These are phyloP conservation scores for Phaffomyces opuntiae DNA, from an alignment of 805 yeast species.

Conservation along the genomic window DNA sequence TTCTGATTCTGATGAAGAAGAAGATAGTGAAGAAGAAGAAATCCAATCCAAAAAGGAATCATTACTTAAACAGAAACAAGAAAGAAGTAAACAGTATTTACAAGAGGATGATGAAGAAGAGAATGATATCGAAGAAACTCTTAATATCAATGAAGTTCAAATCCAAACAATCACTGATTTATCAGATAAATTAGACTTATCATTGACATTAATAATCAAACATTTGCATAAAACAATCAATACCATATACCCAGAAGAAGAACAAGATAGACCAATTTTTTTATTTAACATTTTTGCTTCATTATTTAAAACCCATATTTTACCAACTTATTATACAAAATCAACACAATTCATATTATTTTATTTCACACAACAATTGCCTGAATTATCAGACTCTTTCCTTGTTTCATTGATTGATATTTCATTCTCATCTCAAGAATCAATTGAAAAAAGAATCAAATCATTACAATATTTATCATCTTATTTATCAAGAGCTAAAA, in stretches of 20 bases:
- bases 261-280: constrained; percentile 54
- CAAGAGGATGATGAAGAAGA: not conserved
- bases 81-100: no score
- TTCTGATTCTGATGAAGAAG: constrained; percentile 25
- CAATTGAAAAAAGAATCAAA: constrained; percentile 71
- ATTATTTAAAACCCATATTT: constrained; percentile 70
- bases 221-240: constrained; percentile 30
- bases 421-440: constrained; percentile 65
- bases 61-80: no score
- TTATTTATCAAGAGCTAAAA: constrained; percentile 80
- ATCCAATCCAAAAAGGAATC: no score
- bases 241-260: constrained; percentile 46
- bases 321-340: constrained; percentile 89
- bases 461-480: constrained; percentile 90
- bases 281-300: constrained; percentile 70
- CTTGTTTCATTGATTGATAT: constrained; percentile 76
- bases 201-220: constrained; percentile 51
- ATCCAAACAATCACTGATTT: constrained; percentile 41
- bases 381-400: constrained; percentile 79
- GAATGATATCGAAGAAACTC: constrained; percentile 25
- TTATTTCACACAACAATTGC: constrained; percentile 71
- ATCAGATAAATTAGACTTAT: constrained; percentile 64
- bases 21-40: no score
- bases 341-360: constrained; percentile 82
- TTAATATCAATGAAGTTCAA: constrained; percentile 20